Evolutionary conservation across 2,329 filamentous ascomycete species (phyloP).

Genomic region (Drechslera avenae): DNA sequence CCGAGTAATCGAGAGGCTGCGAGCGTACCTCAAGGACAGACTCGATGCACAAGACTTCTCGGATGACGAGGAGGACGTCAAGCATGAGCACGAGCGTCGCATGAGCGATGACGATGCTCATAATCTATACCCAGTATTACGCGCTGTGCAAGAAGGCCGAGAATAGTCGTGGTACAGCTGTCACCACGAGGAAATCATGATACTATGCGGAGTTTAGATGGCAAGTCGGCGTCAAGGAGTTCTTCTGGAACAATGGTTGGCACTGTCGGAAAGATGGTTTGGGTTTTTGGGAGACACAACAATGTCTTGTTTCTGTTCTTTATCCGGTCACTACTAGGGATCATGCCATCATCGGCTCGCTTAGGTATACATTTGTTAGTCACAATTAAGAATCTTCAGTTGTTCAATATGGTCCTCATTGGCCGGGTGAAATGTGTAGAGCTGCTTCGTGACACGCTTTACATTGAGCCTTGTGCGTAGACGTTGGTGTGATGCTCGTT

Average conservation of each 20-base stretch:
- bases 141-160: slow-evolving; percentile 47
- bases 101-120: slow-evolving; percentile 49
- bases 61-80: slow-evolving; percentile 41
- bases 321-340: slow-evolving; percentile 14
- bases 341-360: slow-evolving; percentile 10
- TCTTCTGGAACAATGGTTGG: slow-evolving; percentile 1
- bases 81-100: slow-evolving; percentile 33
- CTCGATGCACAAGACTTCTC: slow-evolving; percentile 58
- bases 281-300: slow-evolving; percentile 15
- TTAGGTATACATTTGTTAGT: slow-evolving; percentile 15
- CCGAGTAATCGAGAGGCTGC: slow-evolving; percentile 65
- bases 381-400: slow-evolving; percentile 13
- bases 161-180: slow-evolving; percentile 35
- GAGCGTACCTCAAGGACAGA: slow-evolving; percentile 61
- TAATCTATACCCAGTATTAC: slow-evolving; percentile 49
- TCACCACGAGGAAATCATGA: not conserved
- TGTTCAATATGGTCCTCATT: not conserved
- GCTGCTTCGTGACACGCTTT: not conserved
- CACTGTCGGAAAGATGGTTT: slow-evolving; percentile 7
- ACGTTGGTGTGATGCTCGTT: slow-evolving; percentile 11
- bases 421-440: not conserved
- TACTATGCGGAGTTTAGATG: slow-evolving; percentile 22
- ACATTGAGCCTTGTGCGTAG: not conserved
- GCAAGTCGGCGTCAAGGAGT: slow-evolving; percentile 23
- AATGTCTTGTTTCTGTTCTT: slow-evolving; percentile 12